A percentile compares a stretch with the other conserved stretches of the same genome.
phyloP scores from a whole-genome alignment of 495 filamentous ascomycete genomes.

The Penicillium dipodomyicola region DNA sequence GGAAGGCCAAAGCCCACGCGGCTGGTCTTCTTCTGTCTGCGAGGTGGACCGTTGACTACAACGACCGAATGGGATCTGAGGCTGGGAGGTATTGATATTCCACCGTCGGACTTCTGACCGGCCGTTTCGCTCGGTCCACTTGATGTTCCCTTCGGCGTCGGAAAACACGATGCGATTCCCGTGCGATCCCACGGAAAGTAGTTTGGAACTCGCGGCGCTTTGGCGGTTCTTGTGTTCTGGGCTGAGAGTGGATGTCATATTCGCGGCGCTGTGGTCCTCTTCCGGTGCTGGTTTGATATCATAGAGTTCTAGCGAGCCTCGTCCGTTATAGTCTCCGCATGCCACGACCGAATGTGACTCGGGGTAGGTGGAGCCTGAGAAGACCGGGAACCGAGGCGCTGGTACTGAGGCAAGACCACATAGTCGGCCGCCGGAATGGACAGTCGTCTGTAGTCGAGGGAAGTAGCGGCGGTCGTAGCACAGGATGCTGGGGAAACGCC shows the following conservation, averaged over 20 bases:
- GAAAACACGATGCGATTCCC: constrained; percentile 82
- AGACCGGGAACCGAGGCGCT: constrained; percentile 52
- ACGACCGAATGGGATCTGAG: constrained; percentile 18
- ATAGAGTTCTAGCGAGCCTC: constrained; percentile 89
- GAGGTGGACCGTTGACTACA: background rate
- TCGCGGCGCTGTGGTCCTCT: constrained; percentile 25
- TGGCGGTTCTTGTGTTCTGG: constrained; percentile 70
- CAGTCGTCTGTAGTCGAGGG: constrained; percentile 69
- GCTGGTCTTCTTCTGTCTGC: constrained; percentile 5
- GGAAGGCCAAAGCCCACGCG: constrained; percentile 33
- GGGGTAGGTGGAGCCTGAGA: constrained; percentile 49
- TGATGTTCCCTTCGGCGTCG: constrained; percentile 79
- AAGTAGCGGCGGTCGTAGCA: constrained; percentile 88
- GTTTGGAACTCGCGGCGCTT: constrained; percentile 73
- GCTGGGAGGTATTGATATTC: constrained; percentile 56
- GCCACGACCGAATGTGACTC: constrained; percentile 68
- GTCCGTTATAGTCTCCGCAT: constrained; percentile 91
- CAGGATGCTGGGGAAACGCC: constrained; percentile 85
- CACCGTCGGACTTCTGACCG: constrained; percentile 73
- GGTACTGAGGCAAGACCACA: constrained; percentile 75
- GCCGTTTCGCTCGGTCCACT: constrained; percentile 90
- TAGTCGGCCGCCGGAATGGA: constrained; percentile 79
- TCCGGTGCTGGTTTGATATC: constrained; percentile 47
- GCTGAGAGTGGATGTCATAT: constrained; percentile 35
- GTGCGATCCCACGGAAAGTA: constrained; percentile 81